Conservation (phyloP, 2,329 filamentous ascomycete genomes). For the Pyrenophora graminea region DNA sequence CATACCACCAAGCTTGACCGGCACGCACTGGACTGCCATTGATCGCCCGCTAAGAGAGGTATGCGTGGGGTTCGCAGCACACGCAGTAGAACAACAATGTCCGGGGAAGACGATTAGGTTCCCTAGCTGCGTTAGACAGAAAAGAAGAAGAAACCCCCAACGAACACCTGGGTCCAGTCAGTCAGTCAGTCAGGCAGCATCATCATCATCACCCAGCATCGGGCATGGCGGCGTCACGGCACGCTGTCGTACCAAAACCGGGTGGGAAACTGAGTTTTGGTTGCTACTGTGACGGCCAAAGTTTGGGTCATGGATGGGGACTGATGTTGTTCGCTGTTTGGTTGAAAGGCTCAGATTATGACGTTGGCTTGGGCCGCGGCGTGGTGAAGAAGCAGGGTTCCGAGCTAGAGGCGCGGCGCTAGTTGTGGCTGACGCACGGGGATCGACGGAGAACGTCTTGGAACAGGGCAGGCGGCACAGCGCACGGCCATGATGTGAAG, state of each 20-base stretch:
- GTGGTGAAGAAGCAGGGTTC: slow-evolving; percentile 4
- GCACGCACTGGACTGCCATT: too few relatives aligned
- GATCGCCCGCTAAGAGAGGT: neutral
- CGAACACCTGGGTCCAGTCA: too few relatives aligned
- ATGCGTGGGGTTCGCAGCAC: neutral
- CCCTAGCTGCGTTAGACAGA: slow-evolving; percentile 1
- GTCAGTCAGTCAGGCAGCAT: too few relatives aligned
- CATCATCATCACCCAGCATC: slow-evolving; percentile 1
- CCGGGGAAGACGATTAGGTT: neutral
- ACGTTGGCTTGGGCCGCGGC: slow-evolving; percentile 5
- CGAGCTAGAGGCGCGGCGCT: slow-evolving; percentile 1
- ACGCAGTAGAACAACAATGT: neutral
- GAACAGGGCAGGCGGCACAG: slow-evolving; percentile 10
- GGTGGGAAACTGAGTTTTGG: neutral
- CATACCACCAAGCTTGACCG: neutral
- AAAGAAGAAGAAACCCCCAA: neutral
- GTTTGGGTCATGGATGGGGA: neutral
- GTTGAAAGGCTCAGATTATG: slow-evolving; percentile 1
- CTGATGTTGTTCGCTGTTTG: slow-evolving; percentile 1
- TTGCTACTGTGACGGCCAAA: neutral
- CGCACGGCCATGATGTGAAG: slow-evolving; percentile 1
- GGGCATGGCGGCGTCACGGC: slow-evolving; percentile 2
- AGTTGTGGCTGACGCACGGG: slow-evolving; percentile 5
- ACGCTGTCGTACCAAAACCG: too few relatives aligned
- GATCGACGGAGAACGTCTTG: slow-evolving; percentile 7